Evolutionary conservation across 208 protist species (phyloP), one percentile per base, ranked within the genome.

Genomic region (Wallacemonas sp.): DNA sequence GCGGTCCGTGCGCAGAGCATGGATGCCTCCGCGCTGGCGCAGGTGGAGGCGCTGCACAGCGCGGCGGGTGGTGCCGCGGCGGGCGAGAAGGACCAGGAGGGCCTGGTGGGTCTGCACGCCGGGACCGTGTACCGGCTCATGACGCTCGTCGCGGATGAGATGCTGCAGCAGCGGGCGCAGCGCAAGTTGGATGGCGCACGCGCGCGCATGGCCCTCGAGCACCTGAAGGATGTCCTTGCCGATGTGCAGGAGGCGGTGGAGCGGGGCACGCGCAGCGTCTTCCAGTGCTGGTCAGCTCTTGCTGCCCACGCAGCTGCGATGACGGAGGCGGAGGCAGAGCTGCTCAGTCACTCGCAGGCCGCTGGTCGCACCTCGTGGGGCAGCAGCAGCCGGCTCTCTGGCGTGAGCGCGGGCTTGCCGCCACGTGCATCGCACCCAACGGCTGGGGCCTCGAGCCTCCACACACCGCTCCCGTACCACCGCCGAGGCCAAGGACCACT

Each of bases 181-280:
- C 39, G 61, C 17, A 85, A 88, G 69, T 64, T 92, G 19, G 79
- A 84, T 47, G 73, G 78, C 62, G 77, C 80, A 17, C 75, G 80
- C 41, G 75, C 72, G 30, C 70, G 68, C 8, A 49, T 87, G 47
- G 23, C 61, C 0, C 52, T 87, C 5, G 82, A 85, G 58, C 76
- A 83, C 33, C 72, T 70, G 14, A 32, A 30, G 2, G 38, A 72
- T 4, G 33, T 83, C 21, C 30, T 81, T 41, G 36, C 57, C 24
- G 82, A 88, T 36, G 65, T 92, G 67, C 79, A 78, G 52, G 16
- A 44, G 8, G 86, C 86, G 5, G 21, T 85, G 11, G 71, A 74
- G 19, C 47, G 76, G 26, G 80, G 80, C 11, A 76, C 86, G 39
- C 79, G 86, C 33, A 56, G 58, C 34, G 65, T 85, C 34, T 92